phyloP scores from a whole-genome alignment of 2,329 filamentous ascomycete species.

The Diplocarpon mali region DNA sequence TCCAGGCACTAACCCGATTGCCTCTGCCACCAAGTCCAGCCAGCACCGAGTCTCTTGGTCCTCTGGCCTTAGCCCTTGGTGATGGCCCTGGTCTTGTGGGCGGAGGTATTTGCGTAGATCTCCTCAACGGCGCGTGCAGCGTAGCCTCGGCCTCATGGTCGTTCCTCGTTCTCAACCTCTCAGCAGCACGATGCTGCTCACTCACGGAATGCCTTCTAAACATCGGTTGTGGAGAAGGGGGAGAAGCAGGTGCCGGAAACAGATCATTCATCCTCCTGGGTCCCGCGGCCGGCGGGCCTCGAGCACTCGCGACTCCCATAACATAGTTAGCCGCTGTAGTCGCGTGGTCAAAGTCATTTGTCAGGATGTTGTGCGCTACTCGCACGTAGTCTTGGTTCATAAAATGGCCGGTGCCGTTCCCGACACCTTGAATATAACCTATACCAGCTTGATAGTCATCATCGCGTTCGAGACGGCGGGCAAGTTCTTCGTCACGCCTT shows the following conservation, averaged over 20 bases:
- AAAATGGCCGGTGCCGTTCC: slow-evolving; percentile 44
- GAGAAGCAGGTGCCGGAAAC: slow-evolving; percentile 11
- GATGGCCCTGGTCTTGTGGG: not conserved
- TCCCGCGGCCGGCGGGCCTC: slow-evolving; percentile 9
- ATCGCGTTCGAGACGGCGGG: slow-evolving; percentile 37
- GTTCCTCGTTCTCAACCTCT: slow-evolving; percentile 18
- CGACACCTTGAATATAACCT: slow-evolving; percentile 33
- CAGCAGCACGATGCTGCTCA: slow-evolving; percentile 15
- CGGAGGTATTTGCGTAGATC: not conserved
- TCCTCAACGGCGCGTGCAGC: slow-evolving; percentile 17
- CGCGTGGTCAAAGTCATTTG: slow-evolving; percentile 26
- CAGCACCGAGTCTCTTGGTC: slow-evolving; percentile 16
- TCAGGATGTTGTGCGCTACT: slow-evolving; percentile 27
- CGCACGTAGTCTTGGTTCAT: slow-evolving; percentile 48
- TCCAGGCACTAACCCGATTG: slow-evolving; percentile 25
- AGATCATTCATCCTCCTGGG: slow-evolving; percentile 14
- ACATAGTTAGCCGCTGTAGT: slow-evolving; percentile 26
- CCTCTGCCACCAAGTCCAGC: slow-evolving; percentile 21
- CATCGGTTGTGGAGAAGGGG: slow-evolving; percentile 15
- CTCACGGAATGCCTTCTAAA: slow-evolving; percentile 21
- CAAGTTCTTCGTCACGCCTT: slow-evolving; percentile 37
- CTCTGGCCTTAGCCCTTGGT: not conserved
- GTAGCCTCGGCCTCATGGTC: slow-evolving; percentile 22
- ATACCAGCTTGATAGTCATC: slow-evolving; percentile 34
- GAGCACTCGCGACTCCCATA: slow-evolving; percentile 19